Percentiles rank a stretch among this genome's conserved stretches.
phyloP scores from a whole-genome alignment of 352 stramenopile genomes.

The Pythium vanterpoolii region DNA sequence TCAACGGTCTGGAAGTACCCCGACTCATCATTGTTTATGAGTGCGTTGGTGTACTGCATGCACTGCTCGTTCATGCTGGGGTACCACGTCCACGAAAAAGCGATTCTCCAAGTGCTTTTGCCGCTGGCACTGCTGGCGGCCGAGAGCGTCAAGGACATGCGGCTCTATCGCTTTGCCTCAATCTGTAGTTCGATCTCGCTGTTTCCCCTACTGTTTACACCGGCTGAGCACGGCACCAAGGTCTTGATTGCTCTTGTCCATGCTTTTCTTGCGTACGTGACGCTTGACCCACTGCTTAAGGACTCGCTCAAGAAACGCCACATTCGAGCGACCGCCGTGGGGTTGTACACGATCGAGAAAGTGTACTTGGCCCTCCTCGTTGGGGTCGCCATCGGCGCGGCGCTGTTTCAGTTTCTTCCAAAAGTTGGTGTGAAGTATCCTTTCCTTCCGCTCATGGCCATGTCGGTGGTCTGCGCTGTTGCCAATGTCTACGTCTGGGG shows the following conservation, averaged over 20 bases:
- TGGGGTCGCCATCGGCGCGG: constrained; percentile 31
- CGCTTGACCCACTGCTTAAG: constrained; percentile 65
- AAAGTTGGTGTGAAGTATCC: constrained; percentile 42
- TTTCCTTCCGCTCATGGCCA: constrained; percentile 82
- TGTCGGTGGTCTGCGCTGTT: constrained; percentile 66
- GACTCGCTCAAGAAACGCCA: constrained; percentile 64
- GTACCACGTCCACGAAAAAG: constrained; percentile 99
- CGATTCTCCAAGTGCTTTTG: constrained; percentile 90
- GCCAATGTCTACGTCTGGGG: constrained; percentile 80
- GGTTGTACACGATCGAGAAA: constrained; percentile 53
- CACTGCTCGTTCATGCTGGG: constrained; percentile 95
- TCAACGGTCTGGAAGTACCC: constrained; percentile 73
- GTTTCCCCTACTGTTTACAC: constrained; percentile 84
- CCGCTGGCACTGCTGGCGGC: constrained; percentile 65
- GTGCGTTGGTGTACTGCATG: constrained; percentile 86
- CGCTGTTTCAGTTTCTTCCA: constrained; percentile 54
- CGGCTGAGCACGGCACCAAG: constrained; percentile 72
- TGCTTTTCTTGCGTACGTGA: constrained; percentile 54
- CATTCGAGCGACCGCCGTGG: constrained; percentile 60
- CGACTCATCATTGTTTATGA: constrained; percentile 77
- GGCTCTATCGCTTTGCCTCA: constrained; percentile 76
- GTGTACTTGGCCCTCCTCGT: constrained; percentile 46
- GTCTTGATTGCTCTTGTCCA: constrained; percentile 64
- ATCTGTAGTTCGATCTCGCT: constrained; percentile 71
- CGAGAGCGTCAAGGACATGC: constrained; percentile 78